These are phyloP conservation scores for Saturnispora quitensis DNA, from an alignment of 805 yeast species.

Conservation along the genomic window DNA sequence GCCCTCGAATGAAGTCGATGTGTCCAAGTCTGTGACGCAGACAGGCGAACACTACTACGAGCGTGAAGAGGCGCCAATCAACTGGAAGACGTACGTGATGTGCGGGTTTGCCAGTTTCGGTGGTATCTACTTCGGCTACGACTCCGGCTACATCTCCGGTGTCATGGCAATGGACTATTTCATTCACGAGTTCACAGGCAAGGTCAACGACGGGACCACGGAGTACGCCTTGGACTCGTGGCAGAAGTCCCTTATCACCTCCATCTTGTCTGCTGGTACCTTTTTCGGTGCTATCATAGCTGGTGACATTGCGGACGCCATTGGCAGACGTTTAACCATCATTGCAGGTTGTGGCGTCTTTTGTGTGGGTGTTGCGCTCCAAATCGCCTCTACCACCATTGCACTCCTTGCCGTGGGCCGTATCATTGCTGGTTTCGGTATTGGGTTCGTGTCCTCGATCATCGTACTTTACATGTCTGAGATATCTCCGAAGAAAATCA, in stretches of 20 bases:
- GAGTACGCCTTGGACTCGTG: slow-evolving; percentile 19
- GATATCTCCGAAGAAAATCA: slow-evolving; percentile 64
- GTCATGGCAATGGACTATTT: slow-evolving; percentile 51
- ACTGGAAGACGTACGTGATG: slow-evolving; percentile 26
- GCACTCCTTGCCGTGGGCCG: slow-evolving; percentile 53
- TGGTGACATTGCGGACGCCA: slow-evolving; percentile 38
- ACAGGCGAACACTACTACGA: slow-evolving; percentile 4
- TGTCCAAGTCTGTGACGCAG: neutral
- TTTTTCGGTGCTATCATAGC: slow-evolving; percentile 55
- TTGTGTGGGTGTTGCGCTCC: slow-evolving; percentile 39
- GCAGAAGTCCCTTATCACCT: slow-evolving; percentile 43
- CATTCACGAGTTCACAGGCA: slow-evolving; percentile 20
- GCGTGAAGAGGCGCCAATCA: slow-evolving; percentile 29
- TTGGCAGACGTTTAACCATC: slow-evolving; percentile 41
- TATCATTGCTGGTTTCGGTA: slow-evolving; percentile 62
- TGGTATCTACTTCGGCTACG: slow-evolving; percentile 58
- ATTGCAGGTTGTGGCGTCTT: slow-evolving; percentile 35
- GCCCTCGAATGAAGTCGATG: neutral
- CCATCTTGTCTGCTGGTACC: slow-evolving; percentile 64
- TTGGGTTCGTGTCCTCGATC: slow-evolving; percentile 67
- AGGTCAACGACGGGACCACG: slow-evolving; percentile 11
- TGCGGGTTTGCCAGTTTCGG: slow-evolving; percentile 60
- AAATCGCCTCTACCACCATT: slow-evolving; percentile 36
- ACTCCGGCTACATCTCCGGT: slow-evolving; percentile 59
- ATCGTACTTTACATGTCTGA: slow-evolving; percentile 74